Evolutionary conservation across 192 early-diverging fungal species (phyloP), one percentile per base, ranked within the genome.

Genomic region (Mortierella hygrophila): DNA sequence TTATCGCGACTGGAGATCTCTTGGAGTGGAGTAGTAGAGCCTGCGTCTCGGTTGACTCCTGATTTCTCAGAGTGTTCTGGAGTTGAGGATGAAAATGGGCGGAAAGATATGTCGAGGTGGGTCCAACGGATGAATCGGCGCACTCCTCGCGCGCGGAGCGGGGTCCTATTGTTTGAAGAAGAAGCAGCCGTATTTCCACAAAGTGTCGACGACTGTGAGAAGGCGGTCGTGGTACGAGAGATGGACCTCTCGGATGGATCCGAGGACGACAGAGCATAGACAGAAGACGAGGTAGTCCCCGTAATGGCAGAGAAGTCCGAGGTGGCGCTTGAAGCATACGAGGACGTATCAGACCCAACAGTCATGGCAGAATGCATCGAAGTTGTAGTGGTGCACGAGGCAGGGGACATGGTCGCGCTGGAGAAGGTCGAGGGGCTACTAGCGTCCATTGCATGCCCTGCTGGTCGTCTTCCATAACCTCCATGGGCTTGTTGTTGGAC

Each of bases 171-270:
- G 60, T 65, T 57, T n/a, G 55, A 57, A 26, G n/a, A 57, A 15
- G 29, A 15, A 65, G 1, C 13, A 65, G 60, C 1, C 7, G 9
- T 11, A 65, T 15, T 29, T 10, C 60, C 60, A 65, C 60, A 77
- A 35, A 77, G 65, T 26, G 81, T 70, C 21, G 80, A 82, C 2
- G 75, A 41, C 3, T 21, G 40, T 18, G 76, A 78, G n/a, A 44
- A n/a, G 3, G 38, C 4, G 2, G 70, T 72, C 23, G 78, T 75
- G 18, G 13, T 46, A 15, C 71, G 72, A 35, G 40, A 21, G 74
- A 23, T 71, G 0, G 70, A 76, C 2, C 20, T 79, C 1, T 69
- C 10, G 0, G 77, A 42, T 1, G 42, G 37, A 32, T 54, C 52
- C 42, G 55, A 68, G 37, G 68, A 32, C 10, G 80, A 78, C 32